A percentile compares a stretch with the other conserved stretches of the same genome.
Conservation (phyloP, 2,329 filamentous ascomycete species). For the Colletotrichum sidae region DNA sequence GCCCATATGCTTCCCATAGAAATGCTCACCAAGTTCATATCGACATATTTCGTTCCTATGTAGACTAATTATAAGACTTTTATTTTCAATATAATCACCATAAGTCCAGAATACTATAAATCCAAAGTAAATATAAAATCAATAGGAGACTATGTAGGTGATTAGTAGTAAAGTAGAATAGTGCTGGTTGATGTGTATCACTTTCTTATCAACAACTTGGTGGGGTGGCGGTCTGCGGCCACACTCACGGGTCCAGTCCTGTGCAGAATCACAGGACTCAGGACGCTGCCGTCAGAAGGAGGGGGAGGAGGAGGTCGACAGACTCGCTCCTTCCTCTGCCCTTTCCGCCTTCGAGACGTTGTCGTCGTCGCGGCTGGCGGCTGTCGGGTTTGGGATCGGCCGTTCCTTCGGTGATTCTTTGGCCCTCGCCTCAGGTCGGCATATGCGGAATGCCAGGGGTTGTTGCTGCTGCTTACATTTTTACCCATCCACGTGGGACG, state of each 20-base stretch:
- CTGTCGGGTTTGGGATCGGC: background rate
- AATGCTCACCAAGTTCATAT: too few relatives aligned
- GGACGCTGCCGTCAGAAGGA: slow-evolving; percentile 8
- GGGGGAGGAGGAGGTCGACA: too few relatives aligned
- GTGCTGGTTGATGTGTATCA: too few relatives aligned
- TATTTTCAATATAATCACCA: too few relatives aligned
- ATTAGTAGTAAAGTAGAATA: too few relatives aligned
- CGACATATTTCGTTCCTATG: too few relatives aligned
- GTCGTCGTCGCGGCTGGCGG: slow-evolving; percentile 1
- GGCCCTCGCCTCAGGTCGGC: slow-evolving; percentile 2
- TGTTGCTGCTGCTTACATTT: slow-evolving; percentile 2
- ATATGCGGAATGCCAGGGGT: slow-evolving; percentile 14
- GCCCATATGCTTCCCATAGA: too few relatives aligned
- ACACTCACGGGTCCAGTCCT: background rate
- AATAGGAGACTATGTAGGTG: too few relatives aligned
- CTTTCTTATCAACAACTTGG: background rate
- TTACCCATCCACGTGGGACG: background rate
- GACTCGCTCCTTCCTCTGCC: background rate
- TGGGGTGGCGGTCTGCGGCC: background rate
- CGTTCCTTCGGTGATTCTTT: slow-evolving; percentile 19
- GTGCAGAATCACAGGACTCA: slow-evolving; percentile 14
- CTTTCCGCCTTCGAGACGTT: background rate
- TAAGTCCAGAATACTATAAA: too few relatives aligned
- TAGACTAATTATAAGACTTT: too few relatives aligned
- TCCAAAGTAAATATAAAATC: too few relatives aligned